Evolutionary conservation across 2,329 filamentous ascomycete species (phyloP).

Genomic region (Didymellaceae sp.): DNA sequence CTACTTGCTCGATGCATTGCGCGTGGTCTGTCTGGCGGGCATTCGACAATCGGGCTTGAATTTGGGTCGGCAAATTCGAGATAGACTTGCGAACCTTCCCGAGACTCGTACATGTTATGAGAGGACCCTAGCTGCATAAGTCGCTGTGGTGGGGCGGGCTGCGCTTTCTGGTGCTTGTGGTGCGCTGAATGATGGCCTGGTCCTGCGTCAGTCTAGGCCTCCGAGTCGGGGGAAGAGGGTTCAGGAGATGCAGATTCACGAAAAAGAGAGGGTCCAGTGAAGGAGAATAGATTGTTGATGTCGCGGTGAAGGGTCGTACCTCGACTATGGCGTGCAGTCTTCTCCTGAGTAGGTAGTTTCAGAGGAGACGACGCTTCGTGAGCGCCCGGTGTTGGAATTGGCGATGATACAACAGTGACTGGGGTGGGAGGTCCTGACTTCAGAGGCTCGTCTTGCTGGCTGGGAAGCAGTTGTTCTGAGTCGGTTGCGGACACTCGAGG

Average conservation of each 20-base stretch:
- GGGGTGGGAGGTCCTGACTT: neutral
- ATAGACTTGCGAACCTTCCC: neutral
- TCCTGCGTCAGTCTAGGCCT: conserved; percentile 12
- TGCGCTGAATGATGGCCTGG: conserved; percentile 23
- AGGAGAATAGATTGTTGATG: neutral
- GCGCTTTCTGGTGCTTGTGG: neutral
- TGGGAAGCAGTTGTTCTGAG: neutral
- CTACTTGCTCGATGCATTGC: neutral
- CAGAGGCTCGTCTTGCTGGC: neutral
- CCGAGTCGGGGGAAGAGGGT: conserved; percentile 4
- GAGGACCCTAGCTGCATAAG: neutral
- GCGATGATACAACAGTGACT: conserved; percentile 4
- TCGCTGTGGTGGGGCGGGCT: neutral
- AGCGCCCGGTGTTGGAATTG: neutral
- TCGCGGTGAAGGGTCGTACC: conserved; percentile 2
- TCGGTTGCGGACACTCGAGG: neutral
- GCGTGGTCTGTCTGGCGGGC: neutral
- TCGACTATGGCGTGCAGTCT: conserved; percentile 11
- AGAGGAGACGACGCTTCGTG: neutral
- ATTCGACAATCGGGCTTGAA: neutral
- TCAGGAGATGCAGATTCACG: conserved; percentile 5
- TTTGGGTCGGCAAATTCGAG: conserved; percentile 6
- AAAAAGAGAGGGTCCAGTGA: neutral
- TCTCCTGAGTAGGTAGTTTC: conserved; percentile 1
- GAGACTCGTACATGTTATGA: neutral